These are phyloP conservation scores for Chytriomyces hyalinus DNA, from an alignment of 192 early-diverging fungal species.

Conservation along the genomic window DNA sequence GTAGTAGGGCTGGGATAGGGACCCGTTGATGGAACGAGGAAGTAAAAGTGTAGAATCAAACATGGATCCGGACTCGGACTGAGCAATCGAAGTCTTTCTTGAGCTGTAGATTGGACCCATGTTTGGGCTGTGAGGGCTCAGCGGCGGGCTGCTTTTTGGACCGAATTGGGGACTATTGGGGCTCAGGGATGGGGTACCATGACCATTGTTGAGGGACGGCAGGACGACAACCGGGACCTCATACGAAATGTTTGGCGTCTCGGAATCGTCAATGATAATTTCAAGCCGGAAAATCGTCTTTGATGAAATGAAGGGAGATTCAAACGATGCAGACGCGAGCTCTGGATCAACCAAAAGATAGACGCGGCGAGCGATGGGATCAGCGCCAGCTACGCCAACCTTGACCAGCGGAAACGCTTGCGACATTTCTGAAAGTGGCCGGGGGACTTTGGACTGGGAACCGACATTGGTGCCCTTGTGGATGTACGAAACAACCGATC, in stretches of 20 bases:
- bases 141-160: not conserved
- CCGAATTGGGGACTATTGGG: not conserved
- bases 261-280: conserved; percentile 24
- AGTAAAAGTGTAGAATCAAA: not conserved
- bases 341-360: conserved; percentile 17
- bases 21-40: not conserved
- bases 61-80: not conserved
- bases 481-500: conserved; percentile 14
- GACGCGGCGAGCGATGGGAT: conserved; percentile 9
- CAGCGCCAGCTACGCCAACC: conserved; percentile 3
- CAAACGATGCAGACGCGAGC: conserved; percentile 13
- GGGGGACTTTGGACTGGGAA: not conserved
- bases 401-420: conserved; percentile 6
- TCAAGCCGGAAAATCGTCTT: conserved; percentile 19
- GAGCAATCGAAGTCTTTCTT: not conserved
- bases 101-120: not conserved
- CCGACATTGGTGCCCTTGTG: not conserved
- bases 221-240: conserved; percentile 18
- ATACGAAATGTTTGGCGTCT: conserved; percentile 26
- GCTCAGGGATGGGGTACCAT: not conserved
- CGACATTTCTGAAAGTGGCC: conserved; percentile 12
- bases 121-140: not conserved
- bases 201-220: not conserved
- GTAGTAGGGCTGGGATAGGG: not conserved
- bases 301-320: conserved; percentile 12